Percentiles rank a stretch among this genome's conserved stretches.
phyloP scores from a whole-genome alignment of 139 green algal genomes.

The Marvania coccoides region DNA sequence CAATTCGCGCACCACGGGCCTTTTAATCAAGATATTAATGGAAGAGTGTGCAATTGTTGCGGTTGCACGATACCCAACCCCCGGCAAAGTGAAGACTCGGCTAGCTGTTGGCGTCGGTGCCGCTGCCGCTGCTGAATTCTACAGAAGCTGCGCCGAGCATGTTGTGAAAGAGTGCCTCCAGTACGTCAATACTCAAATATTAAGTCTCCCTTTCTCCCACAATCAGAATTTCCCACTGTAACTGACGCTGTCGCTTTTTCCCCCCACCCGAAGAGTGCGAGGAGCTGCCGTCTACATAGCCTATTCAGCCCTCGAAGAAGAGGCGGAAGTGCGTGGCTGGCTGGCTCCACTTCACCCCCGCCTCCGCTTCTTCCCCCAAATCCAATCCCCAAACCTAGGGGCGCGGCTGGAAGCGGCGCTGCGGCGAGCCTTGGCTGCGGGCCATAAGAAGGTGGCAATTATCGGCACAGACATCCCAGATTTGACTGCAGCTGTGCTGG shows the following conservation, averaged over 20 bases:
- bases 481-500: constrained; percentile 24
- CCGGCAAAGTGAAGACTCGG: constrained; percentile 60
- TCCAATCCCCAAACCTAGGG: constrained; percentile 37
- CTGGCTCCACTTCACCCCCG: neutral
- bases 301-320: constrained; percentile 31
- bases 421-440: neutral
- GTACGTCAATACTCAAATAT: constrained; percentile 14
- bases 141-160: constrained; percentile 44
- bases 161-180: constrained; percentile 22
- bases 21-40: neutral
- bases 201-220: too few relatives aligned
- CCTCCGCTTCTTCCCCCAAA: constrained; percentile 20
- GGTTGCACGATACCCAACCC: constrained; percentile 46
- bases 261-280: too few relatives aligned
- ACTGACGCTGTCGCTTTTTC: too few relatives aligned
- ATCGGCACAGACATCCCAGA: constrained; percentile 63
- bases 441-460: constrained; percentile 34
- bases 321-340: constrained; percentile 14
- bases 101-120: constrained; percentile 44
- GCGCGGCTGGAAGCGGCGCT: constrained; percentile 44
- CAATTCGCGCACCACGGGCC: too few relatives aligned
- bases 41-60: constrained; percentile 25
- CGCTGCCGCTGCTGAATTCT: constrained; percentile 38
- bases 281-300: constrained; percentile 13
- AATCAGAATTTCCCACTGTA: too few relatives aligned